Evolutionary conservation across 768 basidiomycete genomes (phyloP), one percentile per base, ranked within the genome.

Genomic region (Gloeophyllum trabeum): DNA sequence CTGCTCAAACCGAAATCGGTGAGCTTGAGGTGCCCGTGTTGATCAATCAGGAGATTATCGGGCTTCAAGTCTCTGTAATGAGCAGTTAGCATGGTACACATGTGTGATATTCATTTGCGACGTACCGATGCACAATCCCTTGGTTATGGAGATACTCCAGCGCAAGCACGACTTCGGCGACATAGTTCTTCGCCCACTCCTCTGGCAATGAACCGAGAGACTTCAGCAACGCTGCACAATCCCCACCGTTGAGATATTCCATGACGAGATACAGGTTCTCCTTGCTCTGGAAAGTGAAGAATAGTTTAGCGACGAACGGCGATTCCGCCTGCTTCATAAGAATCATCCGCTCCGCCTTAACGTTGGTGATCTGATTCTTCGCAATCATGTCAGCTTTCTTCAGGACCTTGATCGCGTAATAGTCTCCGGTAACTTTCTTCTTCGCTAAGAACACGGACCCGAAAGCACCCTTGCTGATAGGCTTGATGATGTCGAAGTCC

Each of bases 311-410:
- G 39, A 98, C 96, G 55, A 98, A 94, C 13, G 96, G 94, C 6
- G 92, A 96, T 61, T 96, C 92, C 1, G 94, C 87, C 61, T 98
- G 94, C 59, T 92, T 92, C 96, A 99, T 99, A 51, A 99, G 73
- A 54, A 99, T 99, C 81, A 96, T 98, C 44, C 96, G 76, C 66
- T 99, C 96, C 2, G 96, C 96, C 65, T 98, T 98, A 61, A 99
- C 96, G 58, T 98, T 99, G 39, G 96, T 98, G 59, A 99, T 94
- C 62, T 99, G 96, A 67, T 99, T 99, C 75, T 99, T 99, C 30
- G 96, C 89, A 59, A 99, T 98, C 96, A 99, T 99, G 63, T 99
- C 96, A n/a, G 92, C 90, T 68, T 99, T 99, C 69, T 94, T 97
- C 57, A 99, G 64, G n/a, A 98, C 93, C 63, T 99, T 99, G 76